Conservation (phyloP, 495 filamentous ascomycete genomes). For the Recurvomyces mirabilis region DNA sequence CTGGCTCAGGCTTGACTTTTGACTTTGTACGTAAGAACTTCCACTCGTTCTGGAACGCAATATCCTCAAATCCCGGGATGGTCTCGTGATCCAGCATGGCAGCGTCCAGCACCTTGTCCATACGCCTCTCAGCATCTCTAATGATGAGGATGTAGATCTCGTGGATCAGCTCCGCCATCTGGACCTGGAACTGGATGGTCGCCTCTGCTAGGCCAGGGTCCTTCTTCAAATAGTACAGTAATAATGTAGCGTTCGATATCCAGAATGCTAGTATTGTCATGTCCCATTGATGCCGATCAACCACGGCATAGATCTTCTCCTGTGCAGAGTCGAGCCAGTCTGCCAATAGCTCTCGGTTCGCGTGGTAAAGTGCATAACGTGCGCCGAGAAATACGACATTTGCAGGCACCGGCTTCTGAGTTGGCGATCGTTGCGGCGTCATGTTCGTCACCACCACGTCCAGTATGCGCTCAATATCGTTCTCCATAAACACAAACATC, state of each 20-base stretch:
- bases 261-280: constrained; percentile 99
- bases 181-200: constrained; percentile 81
- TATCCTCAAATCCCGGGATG: constrained; percentile 91
- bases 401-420: constrained; percentile 93
- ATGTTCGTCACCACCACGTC: constrained; percentile 97
- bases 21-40: constrained; percentile 85
- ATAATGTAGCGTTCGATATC: constrained; percentile 92
- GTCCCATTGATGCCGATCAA: constrained; percentile 92
- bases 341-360: constrained; percentile 70
- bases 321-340: constrained; percentile 75
- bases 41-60: constrained; percentile 97
- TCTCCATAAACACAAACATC: constrained; percentile 99
- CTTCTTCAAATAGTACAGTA: constrained; percentile 95
- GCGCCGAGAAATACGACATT: constrained; percentile 95
- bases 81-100: constrained; percentile 98
- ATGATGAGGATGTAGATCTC: constrained; percentile 99
- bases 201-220: constrained; percentile 70
- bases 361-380: constrained; percentile 93
- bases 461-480: constrained; percentile 76
- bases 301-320: constrained; percentile 92
- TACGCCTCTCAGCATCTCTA: constrained; percentile 87
- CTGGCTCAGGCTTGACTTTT: constrained; percentile 70
- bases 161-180: constrained; percentile 89
- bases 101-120: constrained; percentile 87
- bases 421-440: constrained; percentile 87